phyloP scores from a whole-genome alignment of 768 basidiomycete species.

The Termitomyces heimii region DNA sequence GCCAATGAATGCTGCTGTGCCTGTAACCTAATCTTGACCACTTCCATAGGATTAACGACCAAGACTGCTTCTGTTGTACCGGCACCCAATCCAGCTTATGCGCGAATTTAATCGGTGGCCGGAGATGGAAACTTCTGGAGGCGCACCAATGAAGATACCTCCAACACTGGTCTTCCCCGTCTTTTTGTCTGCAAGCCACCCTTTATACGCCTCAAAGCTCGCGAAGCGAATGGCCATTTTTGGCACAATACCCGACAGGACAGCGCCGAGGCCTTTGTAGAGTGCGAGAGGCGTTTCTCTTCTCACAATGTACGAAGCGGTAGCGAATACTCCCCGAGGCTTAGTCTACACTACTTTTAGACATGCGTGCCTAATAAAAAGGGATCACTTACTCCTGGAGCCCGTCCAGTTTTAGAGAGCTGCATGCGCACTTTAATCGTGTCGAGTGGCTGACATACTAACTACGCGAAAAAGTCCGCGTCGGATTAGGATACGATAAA shows the following conservation, averaged over 20 bases:
- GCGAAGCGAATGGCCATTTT: conserved; percentile 99
- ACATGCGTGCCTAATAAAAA: background rate
- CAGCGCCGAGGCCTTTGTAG: conserved; percentile 98
- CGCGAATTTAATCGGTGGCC: background rate
- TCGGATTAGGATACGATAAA: background rate
- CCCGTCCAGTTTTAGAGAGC: conserved; percentile 73
- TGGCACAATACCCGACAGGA: conserved; percentile 93
- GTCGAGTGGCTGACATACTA: conserved; percentile 89
- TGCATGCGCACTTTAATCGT: conserved; percentile 99
- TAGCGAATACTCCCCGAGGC: conserved; percentile 87
- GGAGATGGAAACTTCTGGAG: background rate
- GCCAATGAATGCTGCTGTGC: conserved; percentile 96
- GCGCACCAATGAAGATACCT: conserved; percentile 80
- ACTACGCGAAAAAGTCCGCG: conserved; percentile 27
- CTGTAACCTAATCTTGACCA: conserved; percentile 96
- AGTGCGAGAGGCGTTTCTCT: conserved; percentile 93
- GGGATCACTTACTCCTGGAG: conserved; percentile 74
- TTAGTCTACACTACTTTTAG: conserved; percentile 58
- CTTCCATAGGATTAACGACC: conserved; percentile 98
- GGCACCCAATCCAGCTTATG: conserved; percentile 83
- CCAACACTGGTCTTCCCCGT: conserved; percentile 80
- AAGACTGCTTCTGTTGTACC: conserved; percentile 93
- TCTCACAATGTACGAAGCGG: conserved; percentile 79
- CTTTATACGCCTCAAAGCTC: conserved; percentile 94
- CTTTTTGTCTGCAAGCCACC: conserved; percentile 62